Base-by-base conservation (phyloP, 2,329 filamentous ascomycete species). In the Penicillium sp. region DNA sequence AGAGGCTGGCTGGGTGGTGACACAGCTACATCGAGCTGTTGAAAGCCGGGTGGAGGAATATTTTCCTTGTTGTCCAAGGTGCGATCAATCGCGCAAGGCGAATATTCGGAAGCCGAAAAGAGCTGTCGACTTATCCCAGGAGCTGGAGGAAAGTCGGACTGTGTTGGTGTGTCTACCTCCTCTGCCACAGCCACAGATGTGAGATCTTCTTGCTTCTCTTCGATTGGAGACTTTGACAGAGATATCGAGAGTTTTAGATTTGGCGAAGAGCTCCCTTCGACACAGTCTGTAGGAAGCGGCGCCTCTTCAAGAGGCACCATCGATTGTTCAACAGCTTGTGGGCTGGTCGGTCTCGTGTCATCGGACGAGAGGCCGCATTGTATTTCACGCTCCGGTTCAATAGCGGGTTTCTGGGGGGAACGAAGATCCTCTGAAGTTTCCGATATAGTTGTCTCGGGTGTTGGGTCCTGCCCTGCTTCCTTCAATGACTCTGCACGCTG, bases 61-160 rank as follows among this genome's bases (percentile, higher is more conserved):
- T 65, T 64, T 19, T 65, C 63, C 12, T 64, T 65, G 28, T 63
- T 53, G n/a, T 61, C 53, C 16, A 46, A 31, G 11, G 47, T 30
- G 5, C 54, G 43, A 12, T 51, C 53, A 28, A 31, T 22, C 37
- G 54, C 56, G 11, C 58, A 48, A 30, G 61, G 45, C 1, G 11
- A 26, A 33, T 26, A 19, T n/a, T 52, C 49, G 10, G 38, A 30
- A 38, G 55, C 17, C 7, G 61, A 50, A 3, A 56, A 59, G 8
- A 31, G 14, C 11, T 58, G 42, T 11, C 38, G 40, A 35, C 33
- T 31, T 5, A 26, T 38, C 11, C 41, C 30, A 11, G 51, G 41
- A 16, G 30, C 6, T 5, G 36, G 43, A 2, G 53, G 56, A 31
- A 58, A 64, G 2, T 41, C 41, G 1, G 45, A 25, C 14, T 61